These are phyloP conservation scores for Fistulinella staudtii DNA, from an alignment of 1,284 basidiomycete species.

Conservation along the genomic window DNA sequence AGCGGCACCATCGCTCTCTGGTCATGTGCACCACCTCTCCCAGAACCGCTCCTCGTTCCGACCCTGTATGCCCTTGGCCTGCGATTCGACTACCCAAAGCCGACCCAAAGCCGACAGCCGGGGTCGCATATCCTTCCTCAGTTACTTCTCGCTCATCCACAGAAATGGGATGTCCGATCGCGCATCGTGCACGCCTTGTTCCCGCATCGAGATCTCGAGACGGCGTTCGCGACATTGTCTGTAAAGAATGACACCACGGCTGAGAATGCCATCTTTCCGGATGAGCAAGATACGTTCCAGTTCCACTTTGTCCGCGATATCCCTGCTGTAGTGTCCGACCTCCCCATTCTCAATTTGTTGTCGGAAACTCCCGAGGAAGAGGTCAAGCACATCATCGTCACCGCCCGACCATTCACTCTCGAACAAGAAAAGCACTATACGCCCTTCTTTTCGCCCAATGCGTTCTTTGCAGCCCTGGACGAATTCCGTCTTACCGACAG, in stretches of 20 bases:
- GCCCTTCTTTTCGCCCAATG: conserved; percentile 52
- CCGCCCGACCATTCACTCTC: conserved; percentile 38
- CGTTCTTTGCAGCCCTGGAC: conserved; percentile 46
- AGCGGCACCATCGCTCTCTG: conserved; percentile 26
- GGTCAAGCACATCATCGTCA: conserved; percentile 50
- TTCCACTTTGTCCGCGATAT: conserved; percentile 45
- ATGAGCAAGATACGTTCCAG: conserved; percentile 61
- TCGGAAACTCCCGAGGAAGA: conserved; percentile 27
- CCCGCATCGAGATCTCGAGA: conserved; percentile 18
- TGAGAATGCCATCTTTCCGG: conserved; percentile 34
- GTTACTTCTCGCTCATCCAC: conserved; percentile 25
- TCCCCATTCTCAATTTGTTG: conserved; percentile 23
- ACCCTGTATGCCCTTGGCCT: conserved; percentile 28
- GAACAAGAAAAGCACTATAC: conserved; percentile 38
- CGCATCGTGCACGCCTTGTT: conserved; percentile 23
- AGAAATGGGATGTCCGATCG: conserved; percentile 16
- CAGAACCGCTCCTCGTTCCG: conserved; percentile 16
- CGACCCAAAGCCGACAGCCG: not conserved
- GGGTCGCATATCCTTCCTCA: conserved; percentile 23
- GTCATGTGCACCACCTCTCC: conserved; percentile 29
- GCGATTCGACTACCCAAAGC: conserved; percentile 3
- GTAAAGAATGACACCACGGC: conserved; percentile 34
- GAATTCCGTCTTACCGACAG: conserved; percentile 20
- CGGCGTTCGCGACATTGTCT: conserved; percentile 50
- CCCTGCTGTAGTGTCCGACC: conserved; percentile 22